These are phyloP conservation scores for Arctium minus DNA, from an alignment of 129 eudicot genomes.

Conservation along the genomic window DNA sequence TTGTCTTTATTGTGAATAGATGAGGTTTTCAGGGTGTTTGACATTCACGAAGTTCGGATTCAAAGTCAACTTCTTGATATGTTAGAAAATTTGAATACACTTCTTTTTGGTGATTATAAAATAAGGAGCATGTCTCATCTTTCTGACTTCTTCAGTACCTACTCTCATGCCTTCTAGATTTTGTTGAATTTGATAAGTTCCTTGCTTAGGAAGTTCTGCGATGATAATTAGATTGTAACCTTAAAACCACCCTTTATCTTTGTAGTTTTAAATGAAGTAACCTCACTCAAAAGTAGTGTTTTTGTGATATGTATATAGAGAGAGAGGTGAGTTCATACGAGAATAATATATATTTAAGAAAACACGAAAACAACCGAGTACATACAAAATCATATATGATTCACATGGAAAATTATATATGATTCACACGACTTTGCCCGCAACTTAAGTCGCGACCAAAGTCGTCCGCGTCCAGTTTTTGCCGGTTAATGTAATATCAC, in stretches of 20 bases:
- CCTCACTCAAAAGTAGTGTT: background rate
- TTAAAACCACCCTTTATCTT: background rate
- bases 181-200: background rate
- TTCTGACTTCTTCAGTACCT: conserved; percentile 43
- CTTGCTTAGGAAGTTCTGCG: background rate
- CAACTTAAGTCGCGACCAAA: too few relatives aligned
- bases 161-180: conserved; percentile 26
- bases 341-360: too few relatives aligned
- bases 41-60: conserved; percentile 35
- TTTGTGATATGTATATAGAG: background rate
- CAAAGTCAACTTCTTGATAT: conserved; percentile 38
- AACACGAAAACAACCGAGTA: too few relatives aligned
- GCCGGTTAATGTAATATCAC: too few relatives aligned
- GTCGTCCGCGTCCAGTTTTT: too few relatives aligned
- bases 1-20: conserved; percentile 4
- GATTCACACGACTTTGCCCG: too few relatives aligned
- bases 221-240: background rate
- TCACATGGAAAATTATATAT: too few relatives aligned
- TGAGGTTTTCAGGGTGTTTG: conserved; percentile 29
- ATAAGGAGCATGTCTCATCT: conserved; percentile 14
- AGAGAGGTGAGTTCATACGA: too few relatives aligned
- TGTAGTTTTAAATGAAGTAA: background rate
- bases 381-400: too few relatives aligned
- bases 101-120: conserved; percentile 13
- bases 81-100: conserved; percentile 27